Evolutionary conservation across 176 grass and related monocot species (phyloP).

Genomic region (Aegilops longissima): DNA sequence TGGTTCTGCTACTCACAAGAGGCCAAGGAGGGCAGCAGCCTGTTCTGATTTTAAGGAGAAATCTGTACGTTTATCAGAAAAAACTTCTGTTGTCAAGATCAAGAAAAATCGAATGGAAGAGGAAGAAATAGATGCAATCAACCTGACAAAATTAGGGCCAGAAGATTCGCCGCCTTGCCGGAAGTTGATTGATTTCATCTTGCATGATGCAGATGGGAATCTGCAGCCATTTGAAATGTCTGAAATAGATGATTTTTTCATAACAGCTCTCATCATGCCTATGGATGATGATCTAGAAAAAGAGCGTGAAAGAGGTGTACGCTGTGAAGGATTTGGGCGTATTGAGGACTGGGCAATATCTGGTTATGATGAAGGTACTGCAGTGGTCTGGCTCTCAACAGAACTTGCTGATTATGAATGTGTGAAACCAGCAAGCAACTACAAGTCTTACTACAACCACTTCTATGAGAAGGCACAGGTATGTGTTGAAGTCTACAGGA

Average conservation of each 20-base stretch:
- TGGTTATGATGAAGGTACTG: constrained; percentile 95
- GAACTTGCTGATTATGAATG: constrained; percentile 98
- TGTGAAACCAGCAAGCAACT: constrained; percentile 82
- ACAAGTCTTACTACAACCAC: constrained; percentile 83
- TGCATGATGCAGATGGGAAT: constrained; percentile 89
- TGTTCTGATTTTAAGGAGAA: constrained; percentile 89
- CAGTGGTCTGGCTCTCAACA: constrained; percentile 88
- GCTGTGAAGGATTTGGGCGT: constrained; percentile 95
- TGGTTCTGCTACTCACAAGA: constrained; percentile 37
- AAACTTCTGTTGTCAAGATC: constrained; percentile 52
- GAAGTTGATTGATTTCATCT: constrained; percentile 82
- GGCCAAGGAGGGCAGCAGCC: constrained; percentile 74
- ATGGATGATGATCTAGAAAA: constrained; percentile 86
- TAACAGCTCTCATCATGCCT: constrained; percentile 93
- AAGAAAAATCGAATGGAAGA: constrained; percentile 75
- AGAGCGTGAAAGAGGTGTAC: constrained; percentile 82
- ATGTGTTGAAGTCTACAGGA: constrained; percentile 93
- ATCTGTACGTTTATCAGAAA: constrained; percentile 60
- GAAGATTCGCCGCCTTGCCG: constrained; percentile 75
- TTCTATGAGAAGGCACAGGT: constrained; percentile 92
- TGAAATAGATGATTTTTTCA: constrained; percentile 91
- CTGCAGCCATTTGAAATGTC: constrained; percentile 96
- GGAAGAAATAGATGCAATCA: constrained; percentile 82
- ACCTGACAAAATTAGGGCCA: constrained; percentile 72
- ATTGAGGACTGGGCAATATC: constrained; percentile 95